Evolutionary conservation across 306 rosid genomes (phyloP).

Genomic region (Fragaria nilgerrensis): DNA sequence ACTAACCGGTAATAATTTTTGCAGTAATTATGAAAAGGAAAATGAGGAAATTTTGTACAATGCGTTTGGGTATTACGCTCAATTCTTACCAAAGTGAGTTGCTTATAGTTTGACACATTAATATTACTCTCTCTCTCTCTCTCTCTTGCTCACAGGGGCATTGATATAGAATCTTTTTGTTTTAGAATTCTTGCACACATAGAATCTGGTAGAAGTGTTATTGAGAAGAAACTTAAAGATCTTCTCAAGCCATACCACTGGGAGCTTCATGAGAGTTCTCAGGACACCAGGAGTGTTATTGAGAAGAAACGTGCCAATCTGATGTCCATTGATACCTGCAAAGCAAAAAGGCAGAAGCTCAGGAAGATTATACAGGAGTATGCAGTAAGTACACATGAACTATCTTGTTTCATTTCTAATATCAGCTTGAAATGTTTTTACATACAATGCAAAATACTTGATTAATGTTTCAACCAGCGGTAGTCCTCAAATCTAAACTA

Average conservation of each 20-base stretch:
- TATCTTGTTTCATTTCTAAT: background rate
- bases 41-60: conserved; percentile 58
- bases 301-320: background rate
- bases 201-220: conserved; percentile 45
- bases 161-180: conserved; percentile 3
- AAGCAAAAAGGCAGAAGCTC: conserved; percentile 68
- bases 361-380: conserved; percentile 75
- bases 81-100: conserved; percentile 83
- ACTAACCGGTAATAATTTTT: conserved; percentile 14
- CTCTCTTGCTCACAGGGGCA: background rate
- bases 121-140: background rate
- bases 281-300: background rate
- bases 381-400: conserved; percentile 48
- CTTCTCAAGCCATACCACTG: conserved; percentile 66
- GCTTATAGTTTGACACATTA: background rate
- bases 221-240: conserved; percentile 56
- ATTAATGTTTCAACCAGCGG: background rate
- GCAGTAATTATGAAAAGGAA: conserved; percentile 48
- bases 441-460: background rate
- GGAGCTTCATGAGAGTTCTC: conserved; percentile 57
- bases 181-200: conserved; percentile 64
- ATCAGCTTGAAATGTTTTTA: background rate
- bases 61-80: conserved; percentile 75
- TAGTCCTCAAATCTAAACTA: background rate
- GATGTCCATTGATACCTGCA: conserved; percentile 55